These are phyloP conservation scores for Talaromyces sp. DNA, from an alignment of 2,329 filamentous ascomycete genomes.

Conservation along the genomic window DNA sequence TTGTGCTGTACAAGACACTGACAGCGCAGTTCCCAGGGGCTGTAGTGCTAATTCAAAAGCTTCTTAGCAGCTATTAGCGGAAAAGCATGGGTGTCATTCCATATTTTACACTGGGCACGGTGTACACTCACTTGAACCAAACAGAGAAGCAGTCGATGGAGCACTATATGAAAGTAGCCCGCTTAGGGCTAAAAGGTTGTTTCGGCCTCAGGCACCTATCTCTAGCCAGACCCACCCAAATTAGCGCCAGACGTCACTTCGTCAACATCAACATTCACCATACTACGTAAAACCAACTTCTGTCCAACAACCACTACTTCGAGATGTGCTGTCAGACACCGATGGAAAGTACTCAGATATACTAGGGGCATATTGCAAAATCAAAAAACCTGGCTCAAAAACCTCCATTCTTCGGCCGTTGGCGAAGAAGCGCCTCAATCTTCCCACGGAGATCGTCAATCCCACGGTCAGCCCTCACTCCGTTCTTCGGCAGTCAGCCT, in stretches of 20 bases:
- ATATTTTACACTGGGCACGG: background rate
- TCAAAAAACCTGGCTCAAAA: constrained; percentile 12
- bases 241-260: constrained; percentile 6
- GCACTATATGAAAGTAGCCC: background rate
- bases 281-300: background rate
- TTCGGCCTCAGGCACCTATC: background rate
- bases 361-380: background rate
- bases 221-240: background rate
- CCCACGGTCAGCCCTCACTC: background rate
- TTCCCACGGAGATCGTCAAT: constrained; percentile 5
- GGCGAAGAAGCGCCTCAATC: constrained; percentile 14
- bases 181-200: background rate
- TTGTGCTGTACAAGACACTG: constrained; percentile 23
- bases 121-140: too few relatives aligned
- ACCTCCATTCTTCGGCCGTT: constrained; percentile 16
- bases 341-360: background rate
- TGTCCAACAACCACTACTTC: constrained; percentile 15
- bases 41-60: constrained; percentile 6
- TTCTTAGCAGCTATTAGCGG: constrained; percentile 10
- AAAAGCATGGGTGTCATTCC: constrained; percentile 12
- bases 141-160: too few relatives aligned
- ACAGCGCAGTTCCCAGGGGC: constrained; percentile 17
- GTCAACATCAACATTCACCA: background rate
- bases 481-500: constrained; percentile 3
- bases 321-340: too few relatives aligned